Evolutionary conservation across 2,329 filamentous ascomycete genomes (phyloP).

Genomic region (Harringtonia aguacate): DNA sequence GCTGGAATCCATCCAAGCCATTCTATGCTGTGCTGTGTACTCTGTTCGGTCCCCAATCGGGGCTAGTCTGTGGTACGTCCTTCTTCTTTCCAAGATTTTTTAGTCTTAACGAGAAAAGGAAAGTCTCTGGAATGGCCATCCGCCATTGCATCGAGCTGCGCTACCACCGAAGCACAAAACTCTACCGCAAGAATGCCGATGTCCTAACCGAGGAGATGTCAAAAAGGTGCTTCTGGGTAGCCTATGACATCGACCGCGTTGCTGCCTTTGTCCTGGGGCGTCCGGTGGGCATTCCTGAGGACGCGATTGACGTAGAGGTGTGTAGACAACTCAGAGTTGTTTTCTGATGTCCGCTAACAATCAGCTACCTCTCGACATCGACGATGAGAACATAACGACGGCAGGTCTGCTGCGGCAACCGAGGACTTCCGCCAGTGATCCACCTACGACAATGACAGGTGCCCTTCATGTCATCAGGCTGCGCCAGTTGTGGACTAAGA

Average conservation of each 20-base stretch:
- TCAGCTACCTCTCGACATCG: slow-evolving; percentile 18
- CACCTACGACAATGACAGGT: slow-evolving; percentile 18
- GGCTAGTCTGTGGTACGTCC: slow-evolving; percentile 13
- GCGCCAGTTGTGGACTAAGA: slow-evolving; percentile 19
- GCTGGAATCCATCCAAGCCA: slow-evolving; percentile 21
- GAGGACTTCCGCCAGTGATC: slow-evolving; percentile 6
- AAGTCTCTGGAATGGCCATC: slow-evolving; percentile 19
- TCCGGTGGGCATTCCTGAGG: slow-evolving; percentile 16
- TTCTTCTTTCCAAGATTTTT: too few relatives aligned
- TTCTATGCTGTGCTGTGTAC: slow-evolving; percentile 21
- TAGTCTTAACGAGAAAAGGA: too few relatives aligned
- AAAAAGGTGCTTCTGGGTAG: slow-evolving; percentile 18
- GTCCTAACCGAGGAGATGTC: slow-evolving; percentile 14
- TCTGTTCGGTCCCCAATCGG: slow-evolving; percentile 19
- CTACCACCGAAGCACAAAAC: slow-evolving; percentile 15
- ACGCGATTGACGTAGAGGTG: slow-evolving; percentile 19
- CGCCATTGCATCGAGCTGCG: slow-evolving; percentile 22
- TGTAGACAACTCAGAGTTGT: too few relatives aligned
- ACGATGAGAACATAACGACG: slow-evolving; percentile 17
- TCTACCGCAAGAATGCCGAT: background rate
- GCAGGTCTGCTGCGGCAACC: slow-evolving; percentile 13
- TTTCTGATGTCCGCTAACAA: background rate
- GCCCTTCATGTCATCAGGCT: slow-evolving; percentile 20
- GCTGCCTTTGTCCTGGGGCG: slow-evolving; percentile 16
- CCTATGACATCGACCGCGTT: slow-evolving; percentile 16